A percentile compares a stretch with the other conserved stretches of the same genome.
These are phyloP conservation scores for Trichoderma asperellum DNA, from an alignment of 2,329 filamentous ascomycete genomes.

Conservation along the genomic window DNA sequence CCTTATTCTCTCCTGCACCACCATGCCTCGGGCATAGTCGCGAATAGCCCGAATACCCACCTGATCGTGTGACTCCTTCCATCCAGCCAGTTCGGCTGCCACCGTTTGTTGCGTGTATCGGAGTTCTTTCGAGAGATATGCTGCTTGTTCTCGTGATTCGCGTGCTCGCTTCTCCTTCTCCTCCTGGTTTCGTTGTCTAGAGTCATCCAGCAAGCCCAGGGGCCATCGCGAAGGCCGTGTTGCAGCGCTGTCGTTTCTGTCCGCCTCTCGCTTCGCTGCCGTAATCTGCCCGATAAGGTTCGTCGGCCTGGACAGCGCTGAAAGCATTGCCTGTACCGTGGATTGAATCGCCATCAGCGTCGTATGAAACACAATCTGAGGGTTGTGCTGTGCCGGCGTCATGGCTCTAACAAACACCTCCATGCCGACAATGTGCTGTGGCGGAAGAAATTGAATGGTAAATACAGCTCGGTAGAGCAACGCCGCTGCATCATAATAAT, in stretches of 20 bases:
- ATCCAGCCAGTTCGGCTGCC: constrained; percentile 86
- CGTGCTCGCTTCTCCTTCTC: constrained; percentile 82
- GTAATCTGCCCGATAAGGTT: constrained; percentile 77
- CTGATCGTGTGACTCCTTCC: constrained; percentile 86
- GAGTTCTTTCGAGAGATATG: constrained; percentile 77
- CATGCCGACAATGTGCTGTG: constrained; percentile 69
- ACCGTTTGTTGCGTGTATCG: constrained; percentile 93
- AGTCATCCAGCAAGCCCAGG: constrained; percentile 81
- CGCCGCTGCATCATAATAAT: constrained; percentile 69
- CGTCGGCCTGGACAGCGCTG: constrained; percentile 77
- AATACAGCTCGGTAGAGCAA: constrained; percentile 57
- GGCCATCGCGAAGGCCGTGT: constrained; percentile 79
- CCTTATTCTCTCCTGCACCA: constrained; percentile 78
- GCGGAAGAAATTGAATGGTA: constrained; percentile 69
- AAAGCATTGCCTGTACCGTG: constrained; percentile 80
- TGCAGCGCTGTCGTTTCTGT: constrained; percentile 76
- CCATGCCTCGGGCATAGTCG: constrained; percentile 75
- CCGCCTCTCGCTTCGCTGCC: constrained; percentile 73
- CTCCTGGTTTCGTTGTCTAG: constrained; percentile 76
- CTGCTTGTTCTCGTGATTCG: constrained; percentile 70
- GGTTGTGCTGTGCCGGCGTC: constrained; percentile 70
- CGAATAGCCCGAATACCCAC: constrained; percentile 75
- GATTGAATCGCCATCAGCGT: constrained; percentile 79
- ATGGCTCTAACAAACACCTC: constrained; percentile 71
- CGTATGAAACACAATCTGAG: constrained; percentile 73